Conservation (phyloP, 257 asterid species). For the Nicotiana paniculata region DNA sequence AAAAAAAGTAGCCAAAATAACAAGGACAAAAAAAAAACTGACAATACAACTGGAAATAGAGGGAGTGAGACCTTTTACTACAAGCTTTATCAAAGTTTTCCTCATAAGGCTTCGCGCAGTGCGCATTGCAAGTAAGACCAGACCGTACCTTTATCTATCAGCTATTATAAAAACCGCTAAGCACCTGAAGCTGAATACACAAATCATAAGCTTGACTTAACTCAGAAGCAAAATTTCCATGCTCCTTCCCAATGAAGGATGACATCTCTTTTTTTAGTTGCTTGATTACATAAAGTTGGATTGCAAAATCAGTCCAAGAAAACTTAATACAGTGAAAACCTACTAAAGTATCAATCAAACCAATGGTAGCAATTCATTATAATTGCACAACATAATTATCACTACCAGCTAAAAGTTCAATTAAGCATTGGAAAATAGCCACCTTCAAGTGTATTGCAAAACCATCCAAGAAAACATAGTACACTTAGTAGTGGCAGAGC, state of each 20-base stretch:
- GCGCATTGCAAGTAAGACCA: not conserved
- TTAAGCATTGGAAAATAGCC: conserved; percentile 13
- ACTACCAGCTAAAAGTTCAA: conserved; percentile 19
- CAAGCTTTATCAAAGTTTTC: not conserved
- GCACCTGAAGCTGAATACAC: not conserved
- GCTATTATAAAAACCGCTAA: not conserved
- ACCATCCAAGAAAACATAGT: not conserved
- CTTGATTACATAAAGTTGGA: not conserved
- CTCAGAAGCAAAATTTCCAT: not conserved
- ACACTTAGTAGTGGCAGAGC: too few species aligned
- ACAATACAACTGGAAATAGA: not conserved
- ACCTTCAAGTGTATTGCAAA: conserved; percentile 10
- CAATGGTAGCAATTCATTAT: not conserved
- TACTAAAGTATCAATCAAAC: not conserved
- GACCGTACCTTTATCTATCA: not conserved
- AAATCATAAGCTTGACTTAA: not conserved
- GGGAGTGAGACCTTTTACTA: not conserved
- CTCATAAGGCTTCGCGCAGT: not conserved
- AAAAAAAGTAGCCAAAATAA: too few species aligned
- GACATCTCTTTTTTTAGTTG: not conserved
- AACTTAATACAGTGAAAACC: not conserved
- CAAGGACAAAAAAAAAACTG: not conserved
- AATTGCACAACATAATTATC: conserved; percentile 9
- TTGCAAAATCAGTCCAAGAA: not conserved
- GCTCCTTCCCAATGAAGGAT: not conserved